phyloP scores from a whole-genome alignment of 2,329 filamentous ascomycete genomes.

The Aspergillus versicolor region DNA sequence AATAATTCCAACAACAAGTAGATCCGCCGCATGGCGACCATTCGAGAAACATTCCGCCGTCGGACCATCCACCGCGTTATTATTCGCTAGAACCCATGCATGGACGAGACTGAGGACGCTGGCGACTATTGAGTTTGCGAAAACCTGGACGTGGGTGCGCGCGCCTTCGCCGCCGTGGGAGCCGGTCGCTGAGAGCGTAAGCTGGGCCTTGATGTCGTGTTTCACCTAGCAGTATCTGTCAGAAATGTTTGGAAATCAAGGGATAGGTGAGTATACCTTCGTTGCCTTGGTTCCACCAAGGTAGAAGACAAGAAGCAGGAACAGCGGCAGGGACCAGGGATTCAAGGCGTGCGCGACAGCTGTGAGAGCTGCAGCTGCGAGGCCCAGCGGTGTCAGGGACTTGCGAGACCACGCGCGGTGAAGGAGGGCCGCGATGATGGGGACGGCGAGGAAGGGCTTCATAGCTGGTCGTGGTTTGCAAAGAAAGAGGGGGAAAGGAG shows the following conservation, averaged over 20 bases:
- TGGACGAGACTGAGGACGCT: constrained; percentile 62
- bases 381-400: constrained; percentile 74
- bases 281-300: constrained; percentile 79
- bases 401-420: constrained; percentile 69
- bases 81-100: constrained; percentile 38
- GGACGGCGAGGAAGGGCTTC: constrained; percentile 45
- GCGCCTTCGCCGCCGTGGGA: constrained; percentile 73
- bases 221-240: constrained; percentile 63
- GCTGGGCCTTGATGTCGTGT: constrained; percentile 75
- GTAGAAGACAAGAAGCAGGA: constrained; percentile 80
- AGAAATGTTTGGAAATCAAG: background rate
- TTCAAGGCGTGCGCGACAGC: constrained; percentile 83
- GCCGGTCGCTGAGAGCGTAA: constrained; percentile 77
- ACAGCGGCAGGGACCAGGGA: constrained; percentile 91
- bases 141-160: constrained; percentile 81
- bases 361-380: constrained; percentile 70
- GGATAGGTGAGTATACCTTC: constrained; percentile 55
- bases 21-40: constrained; percentile 31
- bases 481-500: background rate
- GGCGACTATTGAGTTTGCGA: constrained; percentile 82
- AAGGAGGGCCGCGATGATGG: constrained; percentile 57
- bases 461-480: constrained; percentile 29
- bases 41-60: constrained; percentile 39
- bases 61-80: constrained; percentile 2
- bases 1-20: constrained; percentile 42